Base-by-base conservation (phyloP, 1,284 basidiomycete genomes). In the Ustilago crameri region DNA sequence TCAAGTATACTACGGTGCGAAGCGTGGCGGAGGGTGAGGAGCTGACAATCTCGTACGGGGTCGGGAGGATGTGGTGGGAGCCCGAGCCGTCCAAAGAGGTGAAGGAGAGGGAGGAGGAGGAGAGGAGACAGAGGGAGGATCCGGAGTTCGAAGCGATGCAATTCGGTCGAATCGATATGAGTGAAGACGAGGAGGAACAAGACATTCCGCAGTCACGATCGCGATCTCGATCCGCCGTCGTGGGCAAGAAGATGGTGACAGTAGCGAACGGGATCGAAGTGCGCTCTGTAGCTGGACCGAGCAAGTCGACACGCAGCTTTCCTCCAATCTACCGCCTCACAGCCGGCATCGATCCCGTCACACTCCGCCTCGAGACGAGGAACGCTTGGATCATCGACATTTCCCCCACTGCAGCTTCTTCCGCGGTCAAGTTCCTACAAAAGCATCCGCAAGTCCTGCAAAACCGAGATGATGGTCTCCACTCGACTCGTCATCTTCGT, bases 361-460 rank as follows among this genome's bases (percentile, higher is more conserved):
- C 82, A 9, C 68, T 79, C 43, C 80, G 74, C 7, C 69, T 85
- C 14, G 53, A 60, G n/a, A 61, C 67, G 89, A 89, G 90, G 48
- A 85, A 89, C 37, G 90, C 90, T 44, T 96, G 93, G 93, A 90
- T 89, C 9, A 89, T 93, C n/a, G 90, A 93, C 76, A 87, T 95
- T n/a, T 87, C 88, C 14, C 74, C 80, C 2, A 64, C 65, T 9
- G 41, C 52, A 4, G 68, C 71, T 15, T 67, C 74, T 0, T 35
- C 49, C 9, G 66, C 75, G 0, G 55, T 73, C 45, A 70, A 74
- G 44, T 65, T 56, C 32, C 50, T 78, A 0, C 59, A 63, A 32
- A 51, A 54, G n/a, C 68, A 76, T 22, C 26, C 64, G 2, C n/a
- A 24, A 9, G 17, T 50, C 12, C 56, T 71, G 2, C 67, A 70